A percentile compares a stretch with the other conserved stretches of the same genome.
Evolutionary conservation across 208 protist species (phyloP).

Genomic region (Leishmania turanica): DNA sequence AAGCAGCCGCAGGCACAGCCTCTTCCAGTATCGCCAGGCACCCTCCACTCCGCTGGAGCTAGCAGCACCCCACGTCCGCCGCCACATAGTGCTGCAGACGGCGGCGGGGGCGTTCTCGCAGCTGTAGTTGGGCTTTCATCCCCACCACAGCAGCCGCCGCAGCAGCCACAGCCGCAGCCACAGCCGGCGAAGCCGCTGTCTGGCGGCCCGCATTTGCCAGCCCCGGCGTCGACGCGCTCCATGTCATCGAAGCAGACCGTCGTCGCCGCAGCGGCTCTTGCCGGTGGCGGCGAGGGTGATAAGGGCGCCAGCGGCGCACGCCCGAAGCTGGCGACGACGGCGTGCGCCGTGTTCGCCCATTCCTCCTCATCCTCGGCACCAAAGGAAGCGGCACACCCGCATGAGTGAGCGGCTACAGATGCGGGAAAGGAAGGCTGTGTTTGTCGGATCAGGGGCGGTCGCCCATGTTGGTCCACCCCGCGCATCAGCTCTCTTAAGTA

Average conservation of each 20-base stretch:
- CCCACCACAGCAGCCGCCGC: constrained; percentile 2
- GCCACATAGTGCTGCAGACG: not conserved
- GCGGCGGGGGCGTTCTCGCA: not conserved
- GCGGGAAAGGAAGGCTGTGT: no score
- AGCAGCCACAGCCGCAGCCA: not conserved
- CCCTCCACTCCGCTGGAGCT: not conserved
- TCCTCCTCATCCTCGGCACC: constrained; percentile 7
- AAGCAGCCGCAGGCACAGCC: not conserved
- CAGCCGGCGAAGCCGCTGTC: constrained; percentile 4
- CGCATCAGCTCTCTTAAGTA: no score
- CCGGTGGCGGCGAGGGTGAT: not conserved
- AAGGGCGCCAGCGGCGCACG: not conserved
- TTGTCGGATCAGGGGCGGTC: not conserved
- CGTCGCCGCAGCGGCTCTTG: not conserved
- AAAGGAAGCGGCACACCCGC: constrained; percentile 21
- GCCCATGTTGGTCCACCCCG: not conserved
- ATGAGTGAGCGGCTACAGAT: not conserved
- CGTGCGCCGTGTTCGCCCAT: constrained; percentile 17
- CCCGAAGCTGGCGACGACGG: not conserved
- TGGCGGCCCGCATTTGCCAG: not conserved
- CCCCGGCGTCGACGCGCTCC: not conserved
- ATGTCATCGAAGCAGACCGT: constrained; percentile 7
- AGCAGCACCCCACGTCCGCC: not conserved
- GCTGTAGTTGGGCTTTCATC: not conserved
- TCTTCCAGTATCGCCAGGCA: not conserved